Evolutionary conservation across 495 filamentous ascomycete genomes (phyloP), one percentile per base, ranked within the genome.

Genomic region (Elasticomyces elasticus): DNA sequence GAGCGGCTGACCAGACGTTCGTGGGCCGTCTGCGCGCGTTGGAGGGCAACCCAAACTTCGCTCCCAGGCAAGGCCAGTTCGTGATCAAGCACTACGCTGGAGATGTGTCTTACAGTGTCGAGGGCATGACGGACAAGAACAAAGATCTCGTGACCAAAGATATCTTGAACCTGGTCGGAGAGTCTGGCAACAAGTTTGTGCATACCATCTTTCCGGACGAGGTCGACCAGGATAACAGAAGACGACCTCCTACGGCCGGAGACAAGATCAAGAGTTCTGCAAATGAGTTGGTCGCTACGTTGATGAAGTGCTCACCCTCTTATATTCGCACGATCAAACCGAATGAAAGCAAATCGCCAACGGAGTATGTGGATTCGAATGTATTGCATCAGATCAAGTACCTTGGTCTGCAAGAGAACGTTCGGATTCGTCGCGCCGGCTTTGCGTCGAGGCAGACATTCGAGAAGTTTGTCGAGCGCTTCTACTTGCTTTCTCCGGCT

Each of bases 301-400:
- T 99, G 62, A 97, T 96, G 94, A 95, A 95, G 69, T 88, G 88
- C 22, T 82, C 89, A 50, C 94, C 94, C 1, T 94, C 88, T 0
- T 99, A 99, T 64, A 99, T 99, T 64, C 86, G 94, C 61, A 99
- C 94, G 2, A 99, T 99, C 70, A 99, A 99, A 67, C 94, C 94
- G 4, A 99, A 99, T 69, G 94, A 99, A 62, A 97, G 95, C 72
- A 97, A 97, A 69, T 91, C 87, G 10, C 85, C 89, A 0, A 79
- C 78, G 20, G 92, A 99, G 67, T 99, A 95, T 66, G 95, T 94
- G 59, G 76, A 73, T 11, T 81, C 81, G 24, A 96, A 95, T 63
- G 94, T 97, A 30, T 75, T 97, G 57, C 94, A 99, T 77, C 94
- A 99, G 69, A 94, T 99, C 78, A 97, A 99, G 63, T 99, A 99